A percentile compares a stretch with the other conserved stretches of the same genome.
Conservation (phyloP, 176 grass and related monocot genomes). For the Secale cereale region DNA sequence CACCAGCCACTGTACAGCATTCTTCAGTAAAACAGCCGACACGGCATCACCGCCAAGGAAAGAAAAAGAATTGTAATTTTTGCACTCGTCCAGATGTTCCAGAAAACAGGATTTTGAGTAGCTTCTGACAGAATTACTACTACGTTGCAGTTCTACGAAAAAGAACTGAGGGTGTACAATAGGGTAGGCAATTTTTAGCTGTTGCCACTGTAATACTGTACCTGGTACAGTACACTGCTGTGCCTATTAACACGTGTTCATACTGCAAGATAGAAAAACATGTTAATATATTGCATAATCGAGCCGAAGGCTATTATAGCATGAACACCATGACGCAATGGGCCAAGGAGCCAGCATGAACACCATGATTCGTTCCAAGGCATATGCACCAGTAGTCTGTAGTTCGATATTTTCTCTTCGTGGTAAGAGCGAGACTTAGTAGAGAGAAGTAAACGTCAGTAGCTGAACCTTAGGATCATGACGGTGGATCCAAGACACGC, state of each 20-base stretch:
- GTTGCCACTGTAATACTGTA: conserved; percentile 34
- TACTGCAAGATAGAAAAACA: not conserved
- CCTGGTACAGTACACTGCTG: conserved; percentile 11
- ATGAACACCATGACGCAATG: too few relatives aligned
- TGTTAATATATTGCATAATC: not conserved
- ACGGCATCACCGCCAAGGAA: conserved; percentile 6
- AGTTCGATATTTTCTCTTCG: too few relatives aligned
- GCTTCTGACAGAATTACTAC: conserved; percentile 12
- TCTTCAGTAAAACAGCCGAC: conserved; percentile 14
- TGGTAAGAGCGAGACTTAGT: not conserved
- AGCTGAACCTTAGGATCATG: not conserved
- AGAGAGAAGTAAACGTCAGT: not conserved
- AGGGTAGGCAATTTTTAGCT: conserved; percentile 39
- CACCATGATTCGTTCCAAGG: too few relatives aligned
- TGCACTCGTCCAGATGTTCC: conserved; percentile 20
- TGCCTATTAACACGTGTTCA: conserved; percentile 1
- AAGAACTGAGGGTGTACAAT: conserved; percentile 34
- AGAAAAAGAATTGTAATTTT: not conserved
- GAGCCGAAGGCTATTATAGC: too few relatives aligned
- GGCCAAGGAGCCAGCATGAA: too few relatives aligned
- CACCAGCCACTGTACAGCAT: conserved; percentile 43
- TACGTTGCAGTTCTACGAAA: conserved; percentile 14
- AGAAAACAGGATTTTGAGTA: conserved; percentile 34
- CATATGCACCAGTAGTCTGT: too few relatives aligned
- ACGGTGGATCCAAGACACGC: not conserved